Base-by-base conservation (phyloP, 202 grass and related monocot genomes). In the Zoysia matrella region DNA sequence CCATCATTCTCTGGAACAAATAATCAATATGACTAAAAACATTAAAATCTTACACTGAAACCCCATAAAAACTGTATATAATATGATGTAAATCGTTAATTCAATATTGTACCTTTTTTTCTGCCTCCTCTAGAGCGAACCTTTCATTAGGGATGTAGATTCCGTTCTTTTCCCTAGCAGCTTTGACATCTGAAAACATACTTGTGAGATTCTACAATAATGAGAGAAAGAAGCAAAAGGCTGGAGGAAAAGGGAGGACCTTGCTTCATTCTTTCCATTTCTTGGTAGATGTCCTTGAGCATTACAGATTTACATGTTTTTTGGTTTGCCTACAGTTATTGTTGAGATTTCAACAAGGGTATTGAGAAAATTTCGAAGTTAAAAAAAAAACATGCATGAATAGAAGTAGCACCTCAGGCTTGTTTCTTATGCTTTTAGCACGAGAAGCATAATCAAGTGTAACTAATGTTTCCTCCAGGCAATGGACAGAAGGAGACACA, bases 221-320 rank as follows among this genome's bases (percentile, higher is more conserved):
- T 77, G 57, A 83, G 10, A 3, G 50, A 72, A 18, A 11, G 39
- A 77, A 82, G 16, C 12, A 80, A 85, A 78, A 63, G 15, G 81
- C 39, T 49, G 69, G 22, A 80, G 9, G 46, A 71, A 8, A 64
- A 69, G n/a, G 78, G 69, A 62, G 49, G 71, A 94, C 94, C 94
- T 90, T 97, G 91, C 74, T 97, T 97, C 81, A 94, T 87, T 77
- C 78, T 92, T 94, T 92, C 91, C 89, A 97, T 92, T 91, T 94
- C 85, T 76, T 92, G 80, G 78, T 90, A 88, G 47, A 97, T 62
- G 57, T 94, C 89, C 87, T 97, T 92, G 16, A 97, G 77, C 73
- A 97, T 85, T 62, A 79, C 77, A 90, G 85, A 85, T 87, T 90
- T 90, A 11, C 87, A 87, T 61, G 82, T 61, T 84, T 90, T 94